A percentile compares a stretch with the other conserved stretches of the same genome.
Evolutionary conservation across 208 protist genomes (phyloP).

Genomic region (Crithidia bombi): DNA sequence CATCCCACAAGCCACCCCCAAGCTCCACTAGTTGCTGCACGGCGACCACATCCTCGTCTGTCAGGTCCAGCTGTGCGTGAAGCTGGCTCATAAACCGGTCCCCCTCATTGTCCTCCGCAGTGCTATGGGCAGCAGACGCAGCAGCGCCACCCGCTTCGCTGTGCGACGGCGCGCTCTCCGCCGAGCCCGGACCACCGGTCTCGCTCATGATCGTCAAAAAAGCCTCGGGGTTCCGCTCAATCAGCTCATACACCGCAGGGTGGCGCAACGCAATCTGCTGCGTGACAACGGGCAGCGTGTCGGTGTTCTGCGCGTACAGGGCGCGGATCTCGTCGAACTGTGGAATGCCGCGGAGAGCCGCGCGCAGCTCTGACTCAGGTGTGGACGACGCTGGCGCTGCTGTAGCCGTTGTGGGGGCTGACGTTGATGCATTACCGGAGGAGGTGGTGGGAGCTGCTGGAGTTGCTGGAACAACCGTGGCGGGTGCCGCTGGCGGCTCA

Average conservation of each 20-base stretch:
- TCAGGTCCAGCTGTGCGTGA: slow-evolving; percentile 39
- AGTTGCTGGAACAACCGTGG: slow-evolving; percentile 1
- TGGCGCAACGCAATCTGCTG: slow-evolving; percentile 72
- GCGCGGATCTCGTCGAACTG: slow-evolving; percentile 77
- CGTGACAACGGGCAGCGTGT: slow-evolving; percentile 60
- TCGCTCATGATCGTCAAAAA: slow-evolving; percentile 79
- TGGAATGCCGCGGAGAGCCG: slow-evolving; percentile 63
- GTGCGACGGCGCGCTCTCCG: neutral
- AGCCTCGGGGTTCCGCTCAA: slow-evolving; percentile 65
- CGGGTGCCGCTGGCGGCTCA: slow-evolving; percentile 3
- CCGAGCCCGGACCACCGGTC: slow-evolving; percentile 16
- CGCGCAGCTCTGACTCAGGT: slow-evolving; percentile 39
- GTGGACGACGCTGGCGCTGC: neutral
- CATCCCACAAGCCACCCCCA: slow-evolving; percentile 82
- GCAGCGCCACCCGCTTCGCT: neutral
- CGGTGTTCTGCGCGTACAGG: slow-evolving; percentile 64
- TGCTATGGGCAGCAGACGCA: slow-evolving; percentile 6
- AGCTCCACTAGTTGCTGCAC: slow-evolving; percentile 76
- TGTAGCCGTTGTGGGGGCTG: neutral
- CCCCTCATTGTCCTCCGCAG: neutral
- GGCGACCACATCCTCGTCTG: slow-evolving; percentile 46
- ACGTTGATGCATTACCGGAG: neutral
- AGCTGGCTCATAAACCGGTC: slow-evolving; percentile 34
- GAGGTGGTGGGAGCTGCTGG: neutral
- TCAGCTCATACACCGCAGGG: slow-evolving; percentile 66